Base-by-base conservation (phyloP, 441 rosid species). In the Pelargonium citronellum region DNA sequence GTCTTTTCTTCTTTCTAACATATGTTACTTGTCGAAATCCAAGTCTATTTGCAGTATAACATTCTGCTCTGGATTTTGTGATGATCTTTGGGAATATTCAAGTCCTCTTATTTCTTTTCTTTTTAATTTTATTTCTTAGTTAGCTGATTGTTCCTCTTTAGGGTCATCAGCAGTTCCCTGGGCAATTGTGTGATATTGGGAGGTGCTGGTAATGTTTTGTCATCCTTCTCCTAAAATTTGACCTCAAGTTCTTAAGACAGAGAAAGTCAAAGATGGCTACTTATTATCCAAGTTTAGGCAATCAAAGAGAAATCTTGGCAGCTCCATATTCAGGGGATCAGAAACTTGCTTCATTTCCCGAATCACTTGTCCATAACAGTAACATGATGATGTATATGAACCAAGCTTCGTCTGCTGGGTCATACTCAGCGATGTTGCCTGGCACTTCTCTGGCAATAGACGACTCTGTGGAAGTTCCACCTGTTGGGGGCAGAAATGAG, bases 401-500 rank as follows among this genome's bases (percentile, higher is more conserved):
- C 53, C 57, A 22, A 12, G 10, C 27, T 62, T 67, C 22, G 49
- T 58, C 66, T 55, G 41, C 78, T 5, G 70, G 77, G 60, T 58
- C 73, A 20, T 74, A 47, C 58, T 57, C 62, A 57, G 8, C 76
- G n/a, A 63, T 17, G 1, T 46, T 44, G 51, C 17, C 39, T 12
- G 68, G 72, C 7, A 74, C 47, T 64, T 51, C 72, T 64, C 64
- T 68, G 64, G 67, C 53, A 24, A 65, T 16, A 46, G 65, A 63
- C 70, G 67, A 71, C n/a, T 22, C 71, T 67, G 58, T 75, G 15
- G 70, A 58, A 47, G 60, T 65, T 34, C 78, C 64, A 20, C 12
- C 67, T 7, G 60, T 47, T 6, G 78, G 74, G 67, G 65, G 67
- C 53, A 68, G 65, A 77, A 84, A 80, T 69, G 95, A 89, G 77